Conservation (phyloP, 257 asterid species). For the Petrea volubilis region DNA sequence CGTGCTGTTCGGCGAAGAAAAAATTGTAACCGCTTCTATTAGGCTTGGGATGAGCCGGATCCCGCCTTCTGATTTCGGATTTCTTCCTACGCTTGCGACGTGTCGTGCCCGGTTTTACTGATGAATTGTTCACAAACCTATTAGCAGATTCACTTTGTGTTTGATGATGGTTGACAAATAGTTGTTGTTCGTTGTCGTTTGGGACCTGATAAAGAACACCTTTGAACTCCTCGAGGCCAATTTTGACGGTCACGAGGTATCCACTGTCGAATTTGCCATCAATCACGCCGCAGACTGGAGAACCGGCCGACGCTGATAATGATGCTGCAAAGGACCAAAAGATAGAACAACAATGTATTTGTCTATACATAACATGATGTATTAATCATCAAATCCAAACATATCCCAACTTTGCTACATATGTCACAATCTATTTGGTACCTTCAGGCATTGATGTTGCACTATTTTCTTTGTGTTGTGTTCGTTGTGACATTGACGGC, state of each 20-base stretch:
- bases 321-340: conserved; percentile 26
- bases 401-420: no score
- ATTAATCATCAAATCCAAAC: neutral
- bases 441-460: conserved; percentile 42
- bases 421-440: neutral
- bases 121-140: conserved; percentile 7
- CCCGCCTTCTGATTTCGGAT: conserved; percentile 64
- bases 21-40: conserved; percentile 89
- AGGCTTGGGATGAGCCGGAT: conserved; percentile 91
- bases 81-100: conserved; percentile 80
- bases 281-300: conserved; percentile 64
- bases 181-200: conserved; percentile 9
- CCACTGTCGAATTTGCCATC: conserved; percentile 93
- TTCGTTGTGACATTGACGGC: conserved; percentile 26
- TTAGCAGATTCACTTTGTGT: conserved; percentile 23
- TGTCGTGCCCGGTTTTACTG: conserved; percentile 30
- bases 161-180: conserved; percentile 24
- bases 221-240: conserved; percentile 69
- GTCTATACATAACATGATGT: no score
- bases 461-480: conserved; percentile 20
- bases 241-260: conserved; percentile 70
- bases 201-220: conserved; percentile 80
- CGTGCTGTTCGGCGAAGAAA: conserved; percentile 88
- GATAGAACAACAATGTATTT: no score
- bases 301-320: conserved; percentile 31